Evolutionary conservation across 768 basidiomycete genomes (phyloP).

Genomic region (Russula dissimulans): DNA sequence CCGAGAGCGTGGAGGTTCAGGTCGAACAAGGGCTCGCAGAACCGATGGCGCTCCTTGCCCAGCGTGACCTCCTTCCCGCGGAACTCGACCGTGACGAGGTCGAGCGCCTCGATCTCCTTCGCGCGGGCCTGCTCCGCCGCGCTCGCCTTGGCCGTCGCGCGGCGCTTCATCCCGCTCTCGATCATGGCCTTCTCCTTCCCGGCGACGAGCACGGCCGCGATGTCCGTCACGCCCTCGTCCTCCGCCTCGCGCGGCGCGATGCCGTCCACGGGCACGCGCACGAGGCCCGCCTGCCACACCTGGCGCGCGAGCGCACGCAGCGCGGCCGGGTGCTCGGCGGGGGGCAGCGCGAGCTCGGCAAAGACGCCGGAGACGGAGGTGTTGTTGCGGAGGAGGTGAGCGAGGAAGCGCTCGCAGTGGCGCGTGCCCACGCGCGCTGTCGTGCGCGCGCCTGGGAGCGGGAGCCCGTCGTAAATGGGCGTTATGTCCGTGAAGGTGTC

Average conservation of each 20-base stretch:
- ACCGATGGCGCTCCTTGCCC: constrained; percentile 82
- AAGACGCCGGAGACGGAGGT: constrained; percentile 50
- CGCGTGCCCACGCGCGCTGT: constrained; percentile 56
- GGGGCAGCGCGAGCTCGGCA: constrained; percentile 38
- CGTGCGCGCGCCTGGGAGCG: constrained; percentile 44
- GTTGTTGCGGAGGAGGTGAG: constrained; percentile 61
- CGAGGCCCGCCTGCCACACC: constrained; percentile 54
- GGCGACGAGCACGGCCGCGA: constrained; percentile 81
- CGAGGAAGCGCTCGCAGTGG: constrained; percentile 71
- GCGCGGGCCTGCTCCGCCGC: constrained; percentile 77
- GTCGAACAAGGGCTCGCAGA: constrained; percentile 87
- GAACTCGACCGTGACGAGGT: constrained; percentile 71
- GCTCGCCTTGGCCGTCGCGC: constrained; percentile 57
- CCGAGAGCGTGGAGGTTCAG: constrained; percentile 41
- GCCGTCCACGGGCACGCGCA: constrained; percentile 67
- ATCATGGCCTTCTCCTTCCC: constrained; percentile 89
- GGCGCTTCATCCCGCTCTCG: constrained; percentile 75
- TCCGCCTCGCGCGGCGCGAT: constrained; percentile 39
- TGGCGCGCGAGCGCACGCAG: constrained; percentile 58
- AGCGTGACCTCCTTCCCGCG: constrained; percentile 61
- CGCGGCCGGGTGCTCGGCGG: constrained; percentile 27
- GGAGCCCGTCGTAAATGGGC: constrained; percentile 65
- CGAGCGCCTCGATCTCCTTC: constrained; percentile 73
- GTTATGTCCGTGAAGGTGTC: constrained; percentile 67
- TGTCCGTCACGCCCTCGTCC: constrained; percentile 83